Conservation (phyloP, 495 filamentous ascomycete species). For the Terfezia boudieri region DNA sequence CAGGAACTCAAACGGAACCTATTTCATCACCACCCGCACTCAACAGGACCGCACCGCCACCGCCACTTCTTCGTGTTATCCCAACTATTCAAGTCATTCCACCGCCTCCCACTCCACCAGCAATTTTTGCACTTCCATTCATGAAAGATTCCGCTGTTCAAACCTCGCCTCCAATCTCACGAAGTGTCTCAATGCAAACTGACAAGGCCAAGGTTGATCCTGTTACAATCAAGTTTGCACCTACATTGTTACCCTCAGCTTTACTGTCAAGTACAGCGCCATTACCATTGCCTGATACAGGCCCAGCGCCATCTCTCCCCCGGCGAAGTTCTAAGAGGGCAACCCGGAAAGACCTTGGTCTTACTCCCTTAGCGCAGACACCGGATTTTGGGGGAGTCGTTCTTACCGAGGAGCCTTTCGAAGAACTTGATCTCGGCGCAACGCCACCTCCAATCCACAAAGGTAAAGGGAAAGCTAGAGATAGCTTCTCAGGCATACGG, state of each 20-base stretch:
- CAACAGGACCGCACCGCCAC: slow-evolving; percentile 4
- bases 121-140: slow-evolving; percentile 29
- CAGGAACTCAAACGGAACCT: slow-evolving; percentile 54
- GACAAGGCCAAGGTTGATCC: slow-evolving; percentile 65
- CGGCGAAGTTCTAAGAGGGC: neutral
- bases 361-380: neutral
- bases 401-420: neutral
- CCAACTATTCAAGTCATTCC: slow-evolving; percentile 41
- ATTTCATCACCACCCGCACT: neutral
- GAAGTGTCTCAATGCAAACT: slow-evolving; percentile 62
- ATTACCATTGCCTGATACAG: neutral
- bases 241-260: slow-evolving; percentile 43
- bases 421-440: neutral
- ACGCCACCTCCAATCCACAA: neutral
- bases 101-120: slow-evolving; percentile 31
- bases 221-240: slow-evolving; percentile 50
- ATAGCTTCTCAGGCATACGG: slow-evolving; percentile 9
- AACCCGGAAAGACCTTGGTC: neutral
- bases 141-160: slow-evolving; percentile 27
- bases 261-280: neutral
- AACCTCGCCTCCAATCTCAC: slow-evolving; percentile 24
- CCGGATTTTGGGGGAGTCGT: neutral
- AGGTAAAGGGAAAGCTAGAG: slow-evolving; percentile 21
- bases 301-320: neutral
- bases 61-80: slow-evolving; percentile 25